phyloP scores from a whole-genome alignment of 2,329 filamentous ascomycete genomes.

The Cucurbitaria berberidis region DNA sequence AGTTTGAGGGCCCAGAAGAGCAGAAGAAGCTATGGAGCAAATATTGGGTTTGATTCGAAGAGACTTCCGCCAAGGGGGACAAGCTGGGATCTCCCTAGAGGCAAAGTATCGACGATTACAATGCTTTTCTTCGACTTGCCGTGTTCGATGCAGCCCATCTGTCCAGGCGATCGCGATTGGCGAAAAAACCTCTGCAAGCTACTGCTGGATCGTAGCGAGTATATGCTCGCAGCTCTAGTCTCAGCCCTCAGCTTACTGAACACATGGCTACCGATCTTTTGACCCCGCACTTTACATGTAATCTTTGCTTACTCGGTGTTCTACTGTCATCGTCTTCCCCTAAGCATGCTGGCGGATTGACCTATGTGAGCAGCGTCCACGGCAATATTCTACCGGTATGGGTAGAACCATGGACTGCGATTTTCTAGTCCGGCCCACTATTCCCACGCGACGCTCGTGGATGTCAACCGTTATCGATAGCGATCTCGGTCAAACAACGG shows the following conservation, averaged over 20 bases:
- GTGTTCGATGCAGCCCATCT: not conserved
- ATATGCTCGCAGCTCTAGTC: conserved; percentile 27
- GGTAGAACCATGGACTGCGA: not conserved
- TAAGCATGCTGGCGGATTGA: not conserved
- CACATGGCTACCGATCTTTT: conserved; percentile 14
- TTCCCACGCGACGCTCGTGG: not conserved
- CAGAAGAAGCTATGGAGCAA: conserved; percentile 74
- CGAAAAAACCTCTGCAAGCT: not conserved
- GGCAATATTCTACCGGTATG: not conserved
- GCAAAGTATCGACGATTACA: conserved; percentile 13
- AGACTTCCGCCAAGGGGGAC: not conserved
- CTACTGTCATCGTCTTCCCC: not conserved
- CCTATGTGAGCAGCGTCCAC: not conserved
- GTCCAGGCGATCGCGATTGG: conserved; percentile 13
- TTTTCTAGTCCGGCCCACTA: not conserved
- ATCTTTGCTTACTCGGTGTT: not conserved
- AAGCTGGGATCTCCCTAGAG: not conserved
- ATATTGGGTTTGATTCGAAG: conserved; percentile 70
- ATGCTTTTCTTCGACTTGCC: conserved; percentile 10
- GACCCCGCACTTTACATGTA: conserved; percentile 7
- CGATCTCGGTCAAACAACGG: conserved; percentile 5
- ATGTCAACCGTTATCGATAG: conserved; percentile 14
- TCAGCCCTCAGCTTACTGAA: conserved; percentile 12
- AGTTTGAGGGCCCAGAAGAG: conserved; percentile 72
- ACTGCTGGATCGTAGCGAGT: conserved; percentile 18